These are phyloP conservation scores for Euphorbia neoarborescens DNA, from an alignment of 441 rosid genomes.

Conservation along the genomic window DNA sequence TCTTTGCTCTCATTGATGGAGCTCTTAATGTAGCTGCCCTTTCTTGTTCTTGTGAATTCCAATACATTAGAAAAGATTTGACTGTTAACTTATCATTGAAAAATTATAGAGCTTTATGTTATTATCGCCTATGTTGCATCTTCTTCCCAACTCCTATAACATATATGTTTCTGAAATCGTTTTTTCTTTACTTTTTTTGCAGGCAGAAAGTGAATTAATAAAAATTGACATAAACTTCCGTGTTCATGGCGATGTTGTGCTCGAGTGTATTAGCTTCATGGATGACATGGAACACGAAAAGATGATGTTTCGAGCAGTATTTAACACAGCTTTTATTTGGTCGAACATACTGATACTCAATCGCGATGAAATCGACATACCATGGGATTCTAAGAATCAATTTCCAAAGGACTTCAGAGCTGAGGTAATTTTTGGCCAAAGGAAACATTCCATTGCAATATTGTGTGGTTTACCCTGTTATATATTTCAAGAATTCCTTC, in stretches of 20 bases:
- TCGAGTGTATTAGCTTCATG: slow-evolving; percentile 73
- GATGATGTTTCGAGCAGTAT: slow-evolving; percentile 78
- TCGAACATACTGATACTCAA: slow-evolving; percentile 91
- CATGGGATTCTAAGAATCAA: slow-evolving; percentile 71
- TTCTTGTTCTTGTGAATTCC: neutral
- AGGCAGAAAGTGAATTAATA: slow-evolving; percentile 76
- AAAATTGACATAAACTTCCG: slow-evolving; percentile 82
- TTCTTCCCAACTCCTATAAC: neutral
- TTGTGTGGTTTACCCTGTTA: slow-evolving; percentile 4
- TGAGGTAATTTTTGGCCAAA: slow-evolving; percentile 45
- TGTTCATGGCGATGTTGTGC: slow-evolving; percentile 82
- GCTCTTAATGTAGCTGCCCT: neutral
- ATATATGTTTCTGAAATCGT: slow-evolving; percentile 15
- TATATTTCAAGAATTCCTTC: neutral
- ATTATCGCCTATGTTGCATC: neutral
- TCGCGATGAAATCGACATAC: slow-evolving; percentile 74
- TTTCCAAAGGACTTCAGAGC: slow-evolving; percentile 85
- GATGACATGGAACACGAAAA: slow-evolving; percentile 69
- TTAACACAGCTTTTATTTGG: slow-evolving; percentile 87
- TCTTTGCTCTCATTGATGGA: neutral
- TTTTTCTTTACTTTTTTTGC: slow-evolving; percentile 32
- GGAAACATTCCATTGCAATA: slow-evolving; percentile 13
- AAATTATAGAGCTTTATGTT: neutral
- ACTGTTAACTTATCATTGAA: no score
- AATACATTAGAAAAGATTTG: neutral